A percentile compares a stretch with the other conserved stretches of the same genome.
These are phyloP conservation scores for Exophiala dermatitidis DNA, from an alignment of 2,329 filamentous ascomycete genomes.

Conservation along the genomic window DNA sequence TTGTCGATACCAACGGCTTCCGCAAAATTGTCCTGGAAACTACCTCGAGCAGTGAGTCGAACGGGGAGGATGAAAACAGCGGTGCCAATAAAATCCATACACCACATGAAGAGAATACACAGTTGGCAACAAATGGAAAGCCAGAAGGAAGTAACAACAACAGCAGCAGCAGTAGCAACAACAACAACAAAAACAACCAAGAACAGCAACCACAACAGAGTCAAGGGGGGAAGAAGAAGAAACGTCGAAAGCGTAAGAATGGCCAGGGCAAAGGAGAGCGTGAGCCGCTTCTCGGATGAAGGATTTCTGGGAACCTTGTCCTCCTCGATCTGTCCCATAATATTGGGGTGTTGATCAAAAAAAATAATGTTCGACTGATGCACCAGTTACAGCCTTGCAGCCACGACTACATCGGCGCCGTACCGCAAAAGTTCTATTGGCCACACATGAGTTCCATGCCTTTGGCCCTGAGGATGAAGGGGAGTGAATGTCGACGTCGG, in stretches of 20 bases:
- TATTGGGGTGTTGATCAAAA: neutral
- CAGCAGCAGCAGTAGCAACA: too few species aligned
- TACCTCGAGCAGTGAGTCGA: conserved; percentile 50
- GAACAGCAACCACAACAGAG: neutral
- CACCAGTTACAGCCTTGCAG: neutral
- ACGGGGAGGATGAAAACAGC: conserved; percentile 28
- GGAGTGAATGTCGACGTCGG: neutral
- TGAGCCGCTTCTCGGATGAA: conserved; percentile 17
- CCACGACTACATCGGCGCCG: neutral
- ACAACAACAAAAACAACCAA: too few species aligned
- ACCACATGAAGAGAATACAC: neutral
- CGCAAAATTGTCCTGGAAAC: conserved; percentile 70
- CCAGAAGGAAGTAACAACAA: conserved; percentile 2
- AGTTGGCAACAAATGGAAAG: neutral
- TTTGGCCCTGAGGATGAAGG: neutral
- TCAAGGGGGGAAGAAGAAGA: conserved; percentile 18
- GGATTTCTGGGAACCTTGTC: conserved; percentile 1
- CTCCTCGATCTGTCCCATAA: neutral
- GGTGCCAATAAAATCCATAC: conserved; percentile 16
- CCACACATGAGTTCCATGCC: neutral
- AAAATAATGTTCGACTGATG: neutral
- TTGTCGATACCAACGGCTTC: conserved; percentile 66
- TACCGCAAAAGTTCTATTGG: too few species aligned
- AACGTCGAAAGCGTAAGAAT: conserved; percentile 15
- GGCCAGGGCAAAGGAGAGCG: conserved; percentile 16